Base-by-base conservation (phyloP, 495 filamentous ascomycete genomes). In the Aspergillus sclerotiicarbonarius region DNA sequence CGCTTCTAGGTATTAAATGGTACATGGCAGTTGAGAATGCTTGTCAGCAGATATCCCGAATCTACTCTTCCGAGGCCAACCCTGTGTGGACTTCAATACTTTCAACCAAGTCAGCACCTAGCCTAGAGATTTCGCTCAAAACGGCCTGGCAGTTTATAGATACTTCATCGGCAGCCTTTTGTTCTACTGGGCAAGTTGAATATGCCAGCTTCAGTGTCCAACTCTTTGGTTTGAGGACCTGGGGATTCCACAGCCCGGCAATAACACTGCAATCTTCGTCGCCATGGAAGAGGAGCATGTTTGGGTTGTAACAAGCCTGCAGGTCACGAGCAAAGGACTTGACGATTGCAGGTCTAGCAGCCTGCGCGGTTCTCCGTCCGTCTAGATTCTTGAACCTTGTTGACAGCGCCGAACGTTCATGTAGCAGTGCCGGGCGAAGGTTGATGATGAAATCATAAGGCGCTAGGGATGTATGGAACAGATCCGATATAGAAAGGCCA, bases 401-500 rank as follows among this genome's bases (percentile, higher is more conserved):
- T 61, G 53, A 44, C 20, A 66, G 51, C 29, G 50, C 45, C 39
- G 63, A 66, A 54, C 63, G 48, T 72, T 65, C 61, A 12, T 54
- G 55, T 9, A 65, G 52, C 6, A 67, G 75, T 58, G 81, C 85
- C 6, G 76, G 57, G 8, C 84, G 80, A 9, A 98, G 73, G 64
- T 88, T 81, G 30, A 98, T 74, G 33, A 96, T 71, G 64, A 97
- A 91, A 65, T 98, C 90, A 67, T 91, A 98, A 30, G 95, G 91
- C 9, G 73, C 72, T 13, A 88, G 75, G 0, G 85, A 78, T 3
- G 86, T 77, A 12, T 78, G 75, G 71, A 98, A 98, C 1, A 98
- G 75, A 5, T 75, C 72, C 25, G 80, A 74, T 6, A 74, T 52
- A 54, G 90, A 80, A 19, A 91, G 69, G n/a, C 78, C 70, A 4